Base-by-base conservation (phyloP, 164 flowering plant species). In the Dillenia turbinata region DNA sequence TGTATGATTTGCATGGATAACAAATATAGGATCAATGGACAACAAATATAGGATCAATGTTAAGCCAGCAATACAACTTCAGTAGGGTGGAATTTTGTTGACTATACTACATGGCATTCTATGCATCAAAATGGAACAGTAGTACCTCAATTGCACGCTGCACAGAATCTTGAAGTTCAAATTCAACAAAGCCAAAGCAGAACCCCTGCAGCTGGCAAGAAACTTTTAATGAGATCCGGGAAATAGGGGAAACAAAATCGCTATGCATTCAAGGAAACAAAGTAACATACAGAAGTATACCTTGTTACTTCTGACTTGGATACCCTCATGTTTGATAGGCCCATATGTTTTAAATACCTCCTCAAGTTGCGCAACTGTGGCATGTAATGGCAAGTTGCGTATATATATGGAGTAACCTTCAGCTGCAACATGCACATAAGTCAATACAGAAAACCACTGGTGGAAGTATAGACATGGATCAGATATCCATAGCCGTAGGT, bases 151-250 rank as follows among this genome's bases (percentile, higher is more conserved):
- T 71, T 49, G 98, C 98, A 79, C 64, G 69, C 7, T 76, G 83
- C 91, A 85, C 72, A 48, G 97, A 83, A 59, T 75, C 80, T 66
- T 67, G 52, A 4, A 61, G 68, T 64, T 85, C 90, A 76, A 87
- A 94, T 72, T 89, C 96, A 60, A 94, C 92, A 79, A 94, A 94
- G 50, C 99, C 99, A 76, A 86, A 94, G 74, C 96, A 86, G 68
- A 78, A 87, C 51, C 95, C 93, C 68, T 89, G 95, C 78, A 72
- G 83, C 84, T 73, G 66, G 59, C 71, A 48, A 67, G 43, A 64
- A 8, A 48, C 5, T 33, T 33, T 33, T 33, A 33, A 5, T 33
- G 40, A 33, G 40, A 33, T 33, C 40, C 5, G 40, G 40, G 5
- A 4, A 6, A 33, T 5, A 33, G 5, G 40, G 57, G 49, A 50